Conservation (phyloP, 148 eudicot species). For the Cornus florida region DNA sequence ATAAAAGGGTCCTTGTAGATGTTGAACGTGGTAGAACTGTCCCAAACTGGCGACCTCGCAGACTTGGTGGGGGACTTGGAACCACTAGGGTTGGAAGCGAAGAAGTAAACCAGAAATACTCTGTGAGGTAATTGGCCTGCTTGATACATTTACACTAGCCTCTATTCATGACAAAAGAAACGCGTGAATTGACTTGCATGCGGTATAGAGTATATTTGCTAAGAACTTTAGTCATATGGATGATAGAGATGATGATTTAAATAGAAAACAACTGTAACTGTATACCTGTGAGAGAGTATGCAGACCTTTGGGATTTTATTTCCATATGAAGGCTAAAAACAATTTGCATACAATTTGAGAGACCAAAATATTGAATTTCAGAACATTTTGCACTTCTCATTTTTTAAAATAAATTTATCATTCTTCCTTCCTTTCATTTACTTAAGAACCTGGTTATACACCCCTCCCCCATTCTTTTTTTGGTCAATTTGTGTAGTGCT, state of each 20-base stretch:
- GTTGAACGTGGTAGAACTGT: constrained; percentile 99
- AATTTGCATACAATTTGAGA: too few relatives aligned
- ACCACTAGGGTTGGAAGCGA: constrained; percentile 87
- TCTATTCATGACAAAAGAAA: background rate
- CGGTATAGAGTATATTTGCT: background rate
- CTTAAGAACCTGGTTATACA: too few relatives aligned
- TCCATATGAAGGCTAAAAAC: too few relatives aligned
- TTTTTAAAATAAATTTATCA: too few relatives aligned
- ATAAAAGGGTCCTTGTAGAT: constrained; percentile 95
- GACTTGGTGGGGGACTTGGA: constrained; percentile 98
- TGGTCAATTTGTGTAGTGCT: too few relatives aligned
- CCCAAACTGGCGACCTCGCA: constrained; percentile 97
- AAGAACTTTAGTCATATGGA: background rate
- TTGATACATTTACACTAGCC: background rate
- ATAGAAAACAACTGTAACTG: too few relatives aligned
- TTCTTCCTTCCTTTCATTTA: too few relatives aligned
- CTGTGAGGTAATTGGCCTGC: constrained; percentile 48
- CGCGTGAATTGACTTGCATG: constrained; percentile 22
- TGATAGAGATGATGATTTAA: background rate
- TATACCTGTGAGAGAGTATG: too few relatives aligned
- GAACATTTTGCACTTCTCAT: too few relatives aligned
- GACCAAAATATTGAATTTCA: too few relatives aligned
- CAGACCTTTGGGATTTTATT: too few relatives aligned
- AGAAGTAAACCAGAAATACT: constrained; percentile 50
- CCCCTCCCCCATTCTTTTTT: too few relatives aligned